Percentiles rank a stretch among this genome's conserved stretches.
Evolutionary conservation across 768 basidiomycete species (phyloP).

Genomic region (Boletus edulis): DNA sequence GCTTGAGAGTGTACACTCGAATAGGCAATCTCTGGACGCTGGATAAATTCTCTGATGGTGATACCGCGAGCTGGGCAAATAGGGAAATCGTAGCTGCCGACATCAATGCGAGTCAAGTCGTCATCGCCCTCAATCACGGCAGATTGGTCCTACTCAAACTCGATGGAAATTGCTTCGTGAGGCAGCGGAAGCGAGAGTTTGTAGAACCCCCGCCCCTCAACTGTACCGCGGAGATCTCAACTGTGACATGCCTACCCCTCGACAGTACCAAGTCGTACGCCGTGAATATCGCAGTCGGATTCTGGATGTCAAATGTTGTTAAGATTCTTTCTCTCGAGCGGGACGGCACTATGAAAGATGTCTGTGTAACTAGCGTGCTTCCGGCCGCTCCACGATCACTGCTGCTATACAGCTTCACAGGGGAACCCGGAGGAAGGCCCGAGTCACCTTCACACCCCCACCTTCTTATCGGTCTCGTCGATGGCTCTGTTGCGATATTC

Average conservation of each 20-base stretch:
- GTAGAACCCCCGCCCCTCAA: slow-evolving; percentile 15
- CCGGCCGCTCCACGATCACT: slow-evolving; percentile 44
- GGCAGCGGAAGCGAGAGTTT: slow-evolving; percentile 22
- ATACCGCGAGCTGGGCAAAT: slow-evolving; percentile 18
- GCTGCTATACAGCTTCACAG: slow-evolving; percentile 59
- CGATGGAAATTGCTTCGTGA: slow-evolving; percentile 37
- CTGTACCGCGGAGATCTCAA: slow-evolving; percentile 56
- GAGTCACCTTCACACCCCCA: slow-evolving; percentile 43
- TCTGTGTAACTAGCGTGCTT: slow-evolving; percentile 32
- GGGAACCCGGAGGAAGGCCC: slow-evolving; percentile 32
- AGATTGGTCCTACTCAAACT: slow-evolving; percentile 51
- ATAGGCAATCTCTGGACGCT: slow-evolving; percentile 41
- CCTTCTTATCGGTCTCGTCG: slow-evolving; percentile 69
- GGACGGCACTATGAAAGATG: slow-evolving; percentile 14
- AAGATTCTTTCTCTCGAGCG: slow-evolving; percentile 48
- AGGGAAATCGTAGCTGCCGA: slow-evolving; percentile 65
- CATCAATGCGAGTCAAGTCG: slow-evolving; percentile 65
- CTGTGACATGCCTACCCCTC: slow-evolving; percentile 61
- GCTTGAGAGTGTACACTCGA: slow-evolving; percentile 40
- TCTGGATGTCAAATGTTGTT: slow-evolving; percentile 70
- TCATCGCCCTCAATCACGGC: slow-evolving; percentile 57
- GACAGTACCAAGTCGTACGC: slow-evolving; percentile 48
- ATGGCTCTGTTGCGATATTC: slow-evolving; percentile 68
- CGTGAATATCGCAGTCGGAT: slow-evolving; percentile 57
- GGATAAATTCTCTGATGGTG: slow-evolving; percentile 25